Evolutionary conservation across 176 grass and related monocot species (phyloP), one percentile per base, ranked within the genome.

Genomic region (Musa itinerans): DNA sequence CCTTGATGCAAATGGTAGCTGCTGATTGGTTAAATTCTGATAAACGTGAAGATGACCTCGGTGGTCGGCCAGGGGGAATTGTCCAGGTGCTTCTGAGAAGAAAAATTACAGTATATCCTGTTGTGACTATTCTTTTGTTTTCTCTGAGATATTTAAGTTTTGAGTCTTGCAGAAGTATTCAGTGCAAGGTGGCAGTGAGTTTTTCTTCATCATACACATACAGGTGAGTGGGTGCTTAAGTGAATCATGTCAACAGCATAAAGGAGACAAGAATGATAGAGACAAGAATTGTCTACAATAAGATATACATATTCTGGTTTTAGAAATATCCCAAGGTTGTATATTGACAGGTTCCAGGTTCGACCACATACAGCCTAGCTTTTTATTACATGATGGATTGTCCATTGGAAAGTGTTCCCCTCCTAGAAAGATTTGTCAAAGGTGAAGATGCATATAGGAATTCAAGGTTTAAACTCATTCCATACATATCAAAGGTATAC

Each of bases 381-480:
- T 91, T 98, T 55, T 98, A 98, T 83, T 98, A 93, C 71, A 91
- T 93, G 90, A 89, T 98, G 90, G 85, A 88, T 66, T 89, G 84
- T 72, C 90, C 86, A 53, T 81, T 98, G 78, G 90, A 90, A 84
- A 90, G 93, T 80, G 86, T 98, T 52, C 94, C 94, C 56, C 80
- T 98, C 56, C 77, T 98, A 52, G 94, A 98, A 82, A 93, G 73
- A 85, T 98, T 98, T 77, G 90, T 93, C 50, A 91, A 91, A 82
- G 94, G 94, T 81, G 90, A 98, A 73, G 84, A 98, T 80, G 84
- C 94, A 74, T 98, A 87, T 54, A 93, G 94, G 86, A 98, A 98
- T 87, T 98, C 94, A 57, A 89, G 94, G 68, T 98, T 98, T 85
- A 98, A 98, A 83, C 94, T 98, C 71, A 98, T 98, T 61, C 94